Conservation (phyloP, 495 filamentous ascomycete species). For the Penicillium soppii region DNA sequence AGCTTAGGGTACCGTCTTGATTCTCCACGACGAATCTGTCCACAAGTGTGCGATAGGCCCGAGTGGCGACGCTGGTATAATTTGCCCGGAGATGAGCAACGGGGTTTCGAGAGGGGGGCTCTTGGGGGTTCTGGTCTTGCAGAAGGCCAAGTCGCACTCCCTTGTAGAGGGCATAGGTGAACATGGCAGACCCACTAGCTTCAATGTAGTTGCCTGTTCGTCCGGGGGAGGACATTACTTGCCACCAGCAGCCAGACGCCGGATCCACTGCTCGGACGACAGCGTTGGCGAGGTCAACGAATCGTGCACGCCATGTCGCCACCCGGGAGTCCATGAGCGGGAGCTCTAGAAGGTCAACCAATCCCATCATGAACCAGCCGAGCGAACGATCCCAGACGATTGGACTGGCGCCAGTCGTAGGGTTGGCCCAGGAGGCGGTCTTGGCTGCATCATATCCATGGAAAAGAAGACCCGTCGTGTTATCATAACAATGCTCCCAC, state of each 20-base stretch:
- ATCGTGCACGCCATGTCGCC: slow-evolving; percentile 22
- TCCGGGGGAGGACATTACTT: slow-evolving; percentile 51
- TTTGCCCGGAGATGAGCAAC: slow-evolving; percentile 10
- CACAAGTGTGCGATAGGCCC: slow-evolving; percentile 36
- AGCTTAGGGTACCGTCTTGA: slow-evolving; percentile 44
- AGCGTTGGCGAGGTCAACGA: slow-evolving; percentile 38
- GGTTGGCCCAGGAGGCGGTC: slow-evolving; percentile 55
- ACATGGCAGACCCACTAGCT: slow-evolving; percentile 60
- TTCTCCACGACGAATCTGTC: slow-evolving; percentile 38
- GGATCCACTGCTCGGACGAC: slow-evolving; percentile 45
- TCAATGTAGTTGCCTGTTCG: slow-evolving; percentile 59
- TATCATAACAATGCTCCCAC: slow-evolving; percentile 49
- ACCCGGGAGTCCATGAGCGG: slow-evolving; percentile 25
- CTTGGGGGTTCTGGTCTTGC: neutral
- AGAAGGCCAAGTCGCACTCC: slow-evolving; percentile 48
- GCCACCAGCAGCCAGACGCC: slow-evolving; percentile 57
- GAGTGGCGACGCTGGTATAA: slow-evolving; percentile 13
- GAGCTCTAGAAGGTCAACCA: slow-evolving; percentile 54
- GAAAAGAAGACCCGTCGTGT: slow-evolving; percentile 45
- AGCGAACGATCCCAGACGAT: slow-evolving; percentile 57
- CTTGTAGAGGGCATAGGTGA: slow-evolving; percentile 55
- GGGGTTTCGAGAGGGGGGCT: neutral
- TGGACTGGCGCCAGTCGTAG: slow-evolving; percentile 52
- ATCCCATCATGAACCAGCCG: slow-evolving; percentile 60
- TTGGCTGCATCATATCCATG: slow-evolving; percentile 60